Evolutionary conservation across 164 flowering plant genomes (phyloP).

Genomic region (Nymphaea colorata): DNA sequence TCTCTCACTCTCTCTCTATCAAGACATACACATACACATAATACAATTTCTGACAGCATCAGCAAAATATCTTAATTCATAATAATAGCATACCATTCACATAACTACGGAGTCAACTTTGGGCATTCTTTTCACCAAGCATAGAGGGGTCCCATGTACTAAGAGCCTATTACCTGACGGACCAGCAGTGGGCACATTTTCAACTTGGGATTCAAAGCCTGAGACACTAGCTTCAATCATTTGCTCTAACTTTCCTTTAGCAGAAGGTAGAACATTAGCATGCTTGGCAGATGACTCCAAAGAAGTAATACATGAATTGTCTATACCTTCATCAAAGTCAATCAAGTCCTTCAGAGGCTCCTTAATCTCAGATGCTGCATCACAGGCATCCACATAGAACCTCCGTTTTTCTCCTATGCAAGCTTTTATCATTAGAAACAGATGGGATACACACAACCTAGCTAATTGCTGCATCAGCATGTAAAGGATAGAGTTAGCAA

Average conservation of each 20-base stretch:
- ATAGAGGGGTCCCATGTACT: not conserved
- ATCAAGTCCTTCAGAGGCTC: slow-evolving; percentile 44
- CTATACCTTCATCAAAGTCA: slow-evolving; percentile 24
- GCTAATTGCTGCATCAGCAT: slow-evolving; percentile 19
- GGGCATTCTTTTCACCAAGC: not conserved
- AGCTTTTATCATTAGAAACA: slow-evolving; percentile 39
- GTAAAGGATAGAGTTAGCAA: slow-evolving; percentile 40
- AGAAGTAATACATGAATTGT: not conserved
- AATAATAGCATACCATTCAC: not conserved
- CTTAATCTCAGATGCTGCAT: slow-evolving; percentile 28
- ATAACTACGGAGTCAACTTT: not conserved
- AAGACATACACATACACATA: not conserved
- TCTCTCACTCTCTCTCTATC: not conserved
- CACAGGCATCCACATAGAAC: slow-evolving; percentile 14
- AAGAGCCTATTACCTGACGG: not conserved
- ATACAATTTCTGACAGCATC: not conserved
- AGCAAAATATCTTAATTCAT: not conserved
- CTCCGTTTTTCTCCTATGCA: slow-evolving; percentile 10
- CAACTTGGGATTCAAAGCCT: slow-evolving; percentile 16
- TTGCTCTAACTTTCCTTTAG: slow-evolving; percentile 13
- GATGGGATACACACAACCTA: slow-evolving; percentile 28
- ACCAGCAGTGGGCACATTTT: not conserved
- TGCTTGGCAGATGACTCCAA: not conserved
- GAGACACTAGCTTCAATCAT: slow-evolving; percentile 29
- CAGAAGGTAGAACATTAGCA: slow-evolving; percentile 4